A percentile compares a stretch with the other conserved stretches of the same genome.
Evolutionary conservation across 1,284 basidiomycete species (phyloP).

Genomic region (Schizophyllum amplum): DNA sequence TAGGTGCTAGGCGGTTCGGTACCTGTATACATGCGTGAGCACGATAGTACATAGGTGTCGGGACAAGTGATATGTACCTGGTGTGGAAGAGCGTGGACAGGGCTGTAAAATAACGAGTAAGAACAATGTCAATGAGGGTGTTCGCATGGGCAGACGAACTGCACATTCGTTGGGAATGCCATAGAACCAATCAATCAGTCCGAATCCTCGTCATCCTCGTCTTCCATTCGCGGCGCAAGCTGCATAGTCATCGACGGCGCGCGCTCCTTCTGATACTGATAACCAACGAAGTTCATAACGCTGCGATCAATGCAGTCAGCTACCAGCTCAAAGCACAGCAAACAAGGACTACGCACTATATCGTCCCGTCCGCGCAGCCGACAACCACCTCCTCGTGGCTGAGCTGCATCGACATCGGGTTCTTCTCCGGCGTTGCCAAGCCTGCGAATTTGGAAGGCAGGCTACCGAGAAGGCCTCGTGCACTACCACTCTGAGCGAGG

Average conservation of each 20-base stretch:
- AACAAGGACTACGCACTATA: slow-evolving; percentile 53
- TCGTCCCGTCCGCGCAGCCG: slow-evolving; percentile 81
- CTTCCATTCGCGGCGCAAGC: neutral
- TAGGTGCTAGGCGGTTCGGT: neutral
- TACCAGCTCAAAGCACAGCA: slow-evolving; percentile 2
- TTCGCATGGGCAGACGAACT: neutral
- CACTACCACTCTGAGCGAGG: slow-evolving; percentile 33
- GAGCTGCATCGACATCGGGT: slow-evolving; percentile 83
- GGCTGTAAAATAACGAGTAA: no score
- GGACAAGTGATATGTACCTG: neutral
- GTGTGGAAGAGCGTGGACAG: no score
- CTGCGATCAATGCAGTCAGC: slow-evolving; percentile 25
- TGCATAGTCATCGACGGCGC: neutral
- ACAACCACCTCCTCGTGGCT: slow-evolving; percentile 82
- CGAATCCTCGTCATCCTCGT: slow-evolving; percentile 1
- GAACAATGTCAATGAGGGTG: neutral
- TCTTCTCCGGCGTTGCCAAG: slow-evolving; percentile 75
- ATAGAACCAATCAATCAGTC: neutral
- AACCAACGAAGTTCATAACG: slow-evolving; percentile 69
- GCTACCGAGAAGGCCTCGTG: slow-evolving; percentile 43
- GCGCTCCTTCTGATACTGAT: slow-evolving; percentile 39
- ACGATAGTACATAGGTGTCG: no score
- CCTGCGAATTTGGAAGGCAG: slow-evolving; percentile 62
- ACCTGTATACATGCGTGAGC: neutral
- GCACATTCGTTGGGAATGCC: neutral